A percentile compares a stretch with the other conserved stretches of the same genome.
These are phyloP conservation scores for Alternaria arborescens DNA, from an alignment of 2,329 filamentous ascomycete genomes.

Conservation along the genomic window DNA sequence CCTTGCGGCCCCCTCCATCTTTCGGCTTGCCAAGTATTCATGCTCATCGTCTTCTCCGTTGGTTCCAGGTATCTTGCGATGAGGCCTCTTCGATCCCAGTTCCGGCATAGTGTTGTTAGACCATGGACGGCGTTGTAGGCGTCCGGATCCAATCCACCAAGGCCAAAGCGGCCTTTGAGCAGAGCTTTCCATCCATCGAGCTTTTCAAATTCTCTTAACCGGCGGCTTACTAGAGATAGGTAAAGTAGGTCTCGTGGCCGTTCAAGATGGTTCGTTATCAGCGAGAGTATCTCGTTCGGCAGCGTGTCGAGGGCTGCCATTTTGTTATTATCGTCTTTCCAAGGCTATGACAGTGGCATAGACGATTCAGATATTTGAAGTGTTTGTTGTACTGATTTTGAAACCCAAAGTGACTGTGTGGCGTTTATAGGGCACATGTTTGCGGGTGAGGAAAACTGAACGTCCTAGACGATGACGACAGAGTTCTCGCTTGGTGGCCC, in stretches of 20 bases:
- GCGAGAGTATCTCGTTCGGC: slow-evolving; percentile 46
- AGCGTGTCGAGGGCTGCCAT: slow-evolving; percentile 39
- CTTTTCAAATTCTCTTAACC: slow-evolving; percentile 36
- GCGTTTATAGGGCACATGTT: slow-evolving; percentile 12
- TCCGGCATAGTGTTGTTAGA: slow-evolving; percentile 64
- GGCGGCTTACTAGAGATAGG: slow-evolving; percentile 35
- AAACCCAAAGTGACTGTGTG: background rate
- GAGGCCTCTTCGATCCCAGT: slow-evolving; percentile 65
- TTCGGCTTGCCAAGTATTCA: slow-evolving; percentile 45
- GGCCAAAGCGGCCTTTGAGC: slow-evolving; percentile 41
- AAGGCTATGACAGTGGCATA: background rate
- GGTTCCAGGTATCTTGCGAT: slow-evolving; percentile 63
- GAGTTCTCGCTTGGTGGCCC: slow-evolving; percentile 14
- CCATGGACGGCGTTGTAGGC: slow-evolving; percentile 58
- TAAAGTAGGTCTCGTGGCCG: slow-evolving; percentile 37
- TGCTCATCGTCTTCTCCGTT: slow-evolving; percentile 43
- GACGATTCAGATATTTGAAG: background rate
- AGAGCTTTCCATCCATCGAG: slow-evolving; percentile 48
- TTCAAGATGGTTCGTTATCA: slow-evolving; percentile 42
- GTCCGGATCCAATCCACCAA: slow-evolving; percentile 36
- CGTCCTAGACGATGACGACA: slow-evolving; percentile 34
- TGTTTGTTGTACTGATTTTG: background rate
- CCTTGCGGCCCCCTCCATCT: slow-evolving; percentile 55
- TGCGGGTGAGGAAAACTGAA: slow-evolving; percentile 13
- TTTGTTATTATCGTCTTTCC: background rate